These are phyloP conservation scores for Fusarium clavum DNA, from an alignment of 2,329 filamentous ascomycete genomes.

Conservation along the genomic window DNA sequence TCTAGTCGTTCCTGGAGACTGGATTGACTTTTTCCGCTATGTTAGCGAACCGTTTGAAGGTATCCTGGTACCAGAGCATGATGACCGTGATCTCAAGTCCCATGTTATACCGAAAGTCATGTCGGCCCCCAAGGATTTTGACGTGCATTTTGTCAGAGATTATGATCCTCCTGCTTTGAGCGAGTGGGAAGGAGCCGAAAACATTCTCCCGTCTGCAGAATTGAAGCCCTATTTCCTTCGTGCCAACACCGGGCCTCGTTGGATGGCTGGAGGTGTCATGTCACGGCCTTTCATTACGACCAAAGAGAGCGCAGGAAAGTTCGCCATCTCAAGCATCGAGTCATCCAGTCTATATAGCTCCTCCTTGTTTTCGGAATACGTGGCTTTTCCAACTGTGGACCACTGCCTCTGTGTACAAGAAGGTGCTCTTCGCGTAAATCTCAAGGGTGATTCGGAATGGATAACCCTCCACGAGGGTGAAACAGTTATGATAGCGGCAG, in stretches of 20 bases:
- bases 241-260: conserved; percentile 61
- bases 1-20: conserved; percentile 67
- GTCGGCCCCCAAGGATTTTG: conserved; percentile 65
- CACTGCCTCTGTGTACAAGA: conserved; percentile 64
- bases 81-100: conserved; percentile 63
- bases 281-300: conserved; percentile 61
- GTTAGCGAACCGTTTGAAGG: conserved; percentile 65
- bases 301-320: conserved; percentile 60
- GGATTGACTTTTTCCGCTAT: conserved; percentile 71
- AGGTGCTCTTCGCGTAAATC: conserved; percentile 56
- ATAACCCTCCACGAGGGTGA: conserved; percentile 55
- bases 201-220: conserved; percentile 51
- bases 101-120: conserved; percentile 66
- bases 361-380: conserved; percentile 51
- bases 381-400: conserved; percentile 61
- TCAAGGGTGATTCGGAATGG: conserved; percentile 46
- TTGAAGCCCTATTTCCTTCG: conserved; percentile 63
- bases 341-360: conserved; percentile 53
- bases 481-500: conserved; percentile 61
- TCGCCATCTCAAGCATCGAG: conserved; percentile 66
- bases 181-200: conserved; percentile 57
- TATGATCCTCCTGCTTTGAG: conserved; percentile 58
- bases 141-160: conserved; percentile 64
- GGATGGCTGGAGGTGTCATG: conserved; percentile 58
- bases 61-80: conserved; percentile 61